Conservation (phyloP, 2,329 filamentous ascomycete genomes). For the Thelonectria discophora region DNA sequence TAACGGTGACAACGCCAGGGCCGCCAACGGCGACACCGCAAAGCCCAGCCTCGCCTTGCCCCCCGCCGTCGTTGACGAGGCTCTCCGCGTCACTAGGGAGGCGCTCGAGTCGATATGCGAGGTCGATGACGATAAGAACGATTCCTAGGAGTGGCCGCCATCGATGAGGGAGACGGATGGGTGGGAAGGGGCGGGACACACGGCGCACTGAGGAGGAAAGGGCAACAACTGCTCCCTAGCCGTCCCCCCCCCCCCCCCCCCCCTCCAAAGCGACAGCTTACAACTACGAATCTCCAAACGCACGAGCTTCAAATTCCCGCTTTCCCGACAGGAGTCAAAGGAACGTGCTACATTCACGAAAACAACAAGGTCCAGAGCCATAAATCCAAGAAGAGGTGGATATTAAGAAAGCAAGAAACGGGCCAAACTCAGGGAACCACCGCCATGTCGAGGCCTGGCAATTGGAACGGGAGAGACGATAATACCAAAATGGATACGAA, state of each 20-base stretch:
- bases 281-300: too few species aligned
- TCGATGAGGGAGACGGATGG: background rate
- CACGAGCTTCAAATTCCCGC: too few species aligned
- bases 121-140: conserved; percentile 47
- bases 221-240: background rate
- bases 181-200: conserved; percentile 5
- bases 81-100: conserved; percentile 67
- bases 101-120: conserved; percentile 62
- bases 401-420: background rate
- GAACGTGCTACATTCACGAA: too few species aligned
- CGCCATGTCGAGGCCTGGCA: conserved; percentile 5
- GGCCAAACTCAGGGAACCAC: background rate
- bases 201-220: background rate
- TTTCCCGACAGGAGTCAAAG: too few species aligned
- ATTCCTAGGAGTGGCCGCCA: conserved; percentile 10
- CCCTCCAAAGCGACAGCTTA: background rate
- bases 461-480: conserved; percentile 10
- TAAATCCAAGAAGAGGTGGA: too few species aligned
- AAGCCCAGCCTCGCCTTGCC: conserved; percentile 63
- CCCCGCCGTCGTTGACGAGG: conserved; percentile 67
- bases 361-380: too few species aligned
- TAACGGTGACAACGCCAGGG: conserved; percentile 45
- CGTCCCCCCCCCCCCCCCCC: background rate
- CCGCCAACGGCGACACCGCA: conserved; percentile 37
- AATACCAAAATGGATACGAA: conserved; percentile 36